Conservation (phyloP, 2,329 filamentous ascomycete genomes). For the Ceratocystis ficicola region DNA sequence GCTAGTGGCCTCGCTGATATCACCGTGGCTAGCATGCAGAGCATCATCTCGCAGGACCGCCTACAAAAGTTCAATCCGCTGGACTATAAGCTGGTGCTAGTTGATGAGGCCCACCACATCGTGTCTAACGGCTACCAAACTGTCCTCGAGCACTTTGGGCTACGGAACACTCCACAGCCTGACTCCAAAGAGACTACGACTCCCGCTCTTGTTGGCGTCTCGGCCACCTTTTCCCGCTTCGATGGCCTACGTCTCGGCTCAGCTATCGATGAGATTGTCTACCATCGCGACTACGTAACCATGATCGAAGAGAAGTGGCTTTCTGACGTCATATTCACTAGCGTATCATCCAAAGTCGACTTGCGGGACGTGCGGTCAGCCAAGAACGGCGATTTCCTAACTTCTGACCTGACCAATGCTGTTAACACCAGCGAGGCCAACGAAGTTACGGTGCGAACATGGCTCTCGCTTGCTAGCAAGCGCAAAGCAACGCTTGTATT, state of each 20-base stretch:
- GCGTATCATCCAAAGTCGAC: conserved; percentile 71
- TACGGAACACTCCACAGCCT: conserved; percentile 38
- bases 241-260: conserved; percentile 72
- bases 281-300: conserved; percentile 63
- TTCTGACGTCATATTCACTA: conserved; percentile 85
- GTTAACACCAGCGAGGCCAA: conserved; percentile 78
- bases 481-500: conserved; percentile 85
- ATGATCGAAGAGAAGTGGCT: conserved; percentile 84
- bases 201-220: conserved; percentile 75
- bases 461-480: conserved; percentile 61
- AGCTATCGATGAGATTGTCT: conserved; percentile 90
- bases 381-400: conserved; percentile 61
- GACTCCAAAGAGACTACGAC: conserved; percentile 27
- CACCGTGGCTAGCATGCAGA: conserved; percentile 81
- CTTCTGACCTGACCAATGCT: conserved; percentile 61
- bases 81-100: conserved; percentile 77
- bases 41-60: conserved; percentile 63
- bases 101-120: conserved; percentile 96
- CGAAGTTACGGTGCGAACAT: conserved; percentile 71
- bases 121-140: conserved; percentile 70
- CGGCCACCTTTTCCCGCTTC: conserved; percentile 64
- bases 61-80: conserved; percentile 70
- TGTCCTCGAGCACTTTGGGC: conserved; percentile 64
- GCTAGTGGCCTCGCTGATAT: conserved; percentile 79
- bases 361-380: conserved; percentile 49